Percentiles rank a stretch among this genome's conserved stretches.
phyloP scores from a whole-genome alignment of 2,329 filamentous ascomycete genomes.

The Fusarium sacchari region DNA sequence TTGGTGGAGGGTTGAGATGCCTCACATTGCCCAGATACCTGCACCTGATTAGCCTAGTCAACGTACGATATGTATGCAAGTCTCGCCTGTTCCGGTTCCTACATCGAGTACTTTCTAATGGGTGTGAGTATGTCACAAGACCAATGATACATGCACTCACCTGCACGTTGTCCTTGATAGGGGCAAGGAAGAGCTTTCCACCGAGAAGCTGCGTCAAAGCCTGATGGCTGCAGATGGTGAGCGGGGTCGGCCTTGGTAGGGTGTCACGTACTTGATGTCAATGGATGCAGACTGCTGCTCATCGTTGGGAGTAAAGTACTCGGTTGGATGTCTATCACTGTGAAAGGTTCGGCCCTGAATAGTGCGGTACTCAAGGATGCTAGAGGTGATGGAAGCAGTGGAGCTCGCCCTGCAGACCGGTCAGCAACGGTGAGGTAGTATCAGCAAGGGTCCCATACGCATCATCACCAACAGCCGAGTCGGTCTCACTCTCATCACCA shows the following conservation, averaged over 20 bases:
- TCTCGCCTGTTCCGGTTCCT: slow-evolving; percentile 36
- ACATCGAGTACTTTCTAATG: slow-evolving; percentile 36
- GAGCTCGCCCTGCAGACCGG: slow-evolving; percentile 27
- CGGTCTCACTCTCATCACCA: slow-evolving; percentile 21
- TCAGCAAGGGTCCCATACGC: slow-evolving; percentile 4
- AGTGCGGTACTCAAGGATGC: slow-evolving; percentile 39
- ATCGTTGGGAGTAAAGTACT: slow-evolving; percentile 42
- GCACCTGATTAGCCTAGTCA: neutral
- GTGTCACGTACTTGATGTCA: slow-evolving; percentile 33
- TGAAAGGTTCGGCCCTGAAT: slow-evolving; percentile 39
- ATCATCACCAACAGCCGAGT: slow-evolving; percentile 30
- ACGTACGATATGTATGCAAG: neutral
- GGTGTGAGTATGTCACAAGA: neutral
- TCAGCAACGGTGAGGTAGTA: slow-evolving; percentile 2
- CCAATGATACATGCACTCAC: neutral
- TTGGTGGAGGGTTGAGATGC: rapidly evolving
- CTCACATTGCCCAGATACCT: slow-evolving; percentile 42
- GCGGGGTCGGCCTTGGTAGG: rapidly evolving
- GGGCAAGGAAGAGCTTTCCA: slow-evolving; percentile 35
- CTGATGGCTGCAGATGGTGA: slow-evolving; percentile 26
- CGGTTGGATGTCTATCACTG: slow-evolving; percentile 34
- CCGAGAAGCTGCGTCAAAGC: slow-evolving; percentile 31
- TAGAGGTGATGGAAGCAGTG: slow-evolving; percentile 37
- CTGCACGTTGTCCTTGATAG: slow-evolving; percentile 27
- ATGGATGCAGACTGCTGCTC: slow-evolving; percentile 40